Evolutionary conservation across 768 basidiomycete species (phyloP), one percentile per base, ranked within the genome.

Genomic region (Hygrophorus russula): DNA sequence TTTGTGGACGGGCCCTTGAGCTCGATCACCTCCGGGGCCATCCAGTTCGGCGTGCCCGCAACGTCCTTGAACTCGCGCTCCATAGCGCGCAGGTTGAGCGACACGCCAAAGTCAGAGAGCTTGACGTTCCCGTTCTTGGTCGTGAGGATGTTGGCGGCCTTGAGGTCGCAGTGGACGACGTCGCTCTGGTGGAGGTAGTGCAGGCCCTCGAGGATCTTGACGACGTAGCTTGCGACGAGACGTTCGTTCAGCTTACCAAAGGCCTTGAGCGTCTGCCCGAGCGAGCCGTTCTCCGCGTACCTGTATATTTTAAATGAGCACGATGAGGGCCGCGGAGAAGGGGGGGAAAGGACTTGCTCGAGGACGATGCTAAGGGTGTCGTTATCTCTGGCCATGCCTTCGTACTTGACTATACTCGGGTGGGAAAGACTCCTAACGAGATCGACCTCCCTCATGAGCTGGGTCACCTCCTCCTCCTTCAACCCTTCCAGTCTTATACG

Each of bases 101-200:
- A 97, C 11, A 98, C 94, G 36, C 94, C 94, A 60, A 99, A 97
- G 61, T 99, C 94, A 6, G 91, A 86, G 2, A 99, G 75, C 65
- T 98, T 98, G 56, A 96, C 82, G 55, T 98, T 96, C 34, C 93
- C 94, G 40, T 80, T 93, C 74, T 98, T 98, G 12, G 93, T 98
- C 11, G 88, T 92, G n/a, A 99, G 76, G 57, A 99, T 96, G 59
- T 98, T 99, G 17, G 94, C 94, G 0, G 94, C 92, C 62, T 99
- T 99, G 50, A 99, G 75, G 63, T 99, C 94, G 58, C 94, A 96
- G 58, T 99, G 94, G 7, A 97, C 92, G 46, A 96, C 90, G 56
- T 91, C 76, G 52, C 80, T 79, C 48, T 68, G 68, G 61, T 99
- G 94, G 11, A 99, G 76, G 60, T 97, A 98, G 55, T 93, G 78